Conservation (phyloP, 1,284 basidiomycete species). For the Rhodotorula sp. region DNA sequence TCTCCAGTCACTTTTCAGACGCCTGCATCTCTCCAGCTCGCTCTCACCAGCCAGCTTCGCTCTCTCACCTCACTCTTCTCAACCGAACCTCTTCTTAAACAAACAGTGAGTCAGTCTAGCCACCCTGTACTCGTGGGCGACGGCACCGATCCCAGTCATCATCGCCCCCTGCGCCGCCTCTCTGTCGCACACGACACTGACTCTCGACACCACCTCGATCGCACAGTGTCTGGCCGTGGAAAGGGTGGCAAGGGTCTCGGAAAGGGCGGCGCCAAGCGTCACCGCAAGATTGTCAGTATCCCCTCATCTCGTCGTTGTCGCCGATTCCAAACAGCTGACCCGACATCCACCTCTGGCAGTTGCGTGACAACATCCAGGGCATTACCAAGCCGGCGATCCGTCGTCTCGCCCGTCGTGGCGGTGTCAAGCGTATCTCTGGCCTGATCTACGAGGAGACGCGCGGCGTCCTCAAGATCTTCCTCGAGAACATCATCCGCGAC, state of each 20-base stretch:
- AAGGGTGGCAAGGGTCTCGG: constrained; percentile 70
- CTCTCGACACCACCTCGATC: background rate
- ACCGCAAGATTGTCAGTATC: constrained; percentile 38
- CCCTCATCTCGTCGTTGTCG: background rate
- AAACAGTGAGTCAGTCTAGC: background rate
- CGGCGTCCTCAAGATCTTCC: constrained; percentile 74
- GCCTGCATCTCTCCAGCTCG: background rate
- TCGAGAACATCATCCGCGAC: constrained; percentile 72
- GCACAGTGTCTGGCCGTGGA: constrained; percentile 45
- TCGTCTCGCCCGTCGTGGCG: constrained; percentile 89
- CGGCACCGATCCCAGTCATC: too few species aligned
- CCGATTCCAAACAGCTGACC: background rate
- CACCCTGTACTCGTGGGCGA: too few species aligned
- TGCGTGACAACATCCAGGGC: constrained; percentile 72
- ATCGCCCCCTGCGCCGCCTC: too few species aligned
- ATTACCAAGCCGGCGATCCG: constrained; percentile 90
- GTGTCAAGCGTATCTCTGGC: constrained; percentile 92
- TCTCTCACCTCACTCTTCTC: too few species aligned
- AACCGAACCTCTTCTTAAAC: too few species aligned
- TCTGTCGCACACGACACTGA: too few species aligned
- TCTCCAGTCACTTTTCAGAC: too few species aligned
- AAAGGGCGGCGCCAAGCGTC: constrained; percentile 67
- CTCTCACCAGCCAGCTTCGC: background rate
- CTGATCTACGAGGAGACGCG: constrained; percentile 92
- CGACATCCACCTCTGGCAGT: constrained; percentile 24